phyloP scores from a whole-genome alignment of 78 protist species.

The Protostelium mycophagum region DNA sequence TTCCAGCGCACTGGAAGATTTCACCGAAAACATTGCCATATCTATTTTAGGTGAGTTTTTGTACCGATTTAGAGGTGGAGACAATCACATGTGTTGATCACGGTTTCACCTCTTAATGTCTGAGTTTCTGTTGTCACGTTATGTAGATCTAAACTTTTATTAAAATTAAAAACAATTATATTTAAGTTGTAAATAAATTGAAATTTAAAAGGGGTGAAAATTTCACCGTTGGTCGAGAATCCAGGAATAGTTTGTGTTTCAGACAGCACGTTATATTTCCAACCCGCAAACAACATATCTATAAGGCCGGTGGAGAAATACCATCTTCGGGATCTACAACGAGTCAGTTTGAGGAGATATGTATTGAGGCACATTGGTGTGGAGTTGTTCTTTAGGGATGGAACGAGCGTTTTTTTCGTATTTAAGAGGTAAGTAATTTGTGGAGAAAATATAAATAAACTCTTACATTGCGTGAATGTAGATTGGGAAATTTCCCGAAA shows the following conservation, averaged over 20 bases:
- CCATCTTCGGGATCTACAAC: constrained; percentile 16
- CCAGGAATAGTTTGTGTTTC: constrained; percentile 79
- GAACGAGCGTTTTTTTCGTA: constrained; percentile 25
- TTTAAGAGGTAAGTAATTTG: constrained; percentile 8
- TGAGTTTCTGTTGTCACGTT: too few species aligned
- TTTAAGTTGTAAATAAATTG: too few species aligned
- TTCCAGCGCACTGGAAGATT: constrained; percentile 19
- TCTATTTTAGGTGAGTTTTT: neutral
- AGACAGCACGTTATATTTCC: constrained; percentile 69
- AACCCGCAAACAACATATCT: constrained; percentile 73
- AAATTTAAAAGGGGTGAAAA: constrained; percentile 40
- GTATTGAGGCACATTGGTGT: constrained; percentile 60
- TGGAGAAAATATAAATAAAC: too few species aligned
- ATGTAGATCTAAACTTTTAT: too few species aligned
- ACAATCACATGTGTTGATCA: too few species aligned
- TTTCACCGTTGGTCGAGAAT: constrained; percentile 67
- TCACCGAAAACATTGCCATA: constrained; percentile 33
- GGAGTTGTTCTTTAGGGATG: constrained; percentile 41
- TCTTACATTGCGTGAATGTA: too few species aligned
- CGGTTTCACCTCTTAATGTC: too few species aligned
- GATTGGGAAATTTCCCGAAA: too few species aligned
- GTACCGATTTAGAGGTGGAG: too few species aligned
- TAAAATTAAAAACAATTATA: too few species aligned
- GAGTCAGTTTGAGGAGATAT: constrained; percentile 51
- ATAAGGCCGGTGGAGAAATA: constrained; percentile 40